These are phyloP conservation scores for Epichloe gansuensis DNA, from an alignment of 2,329 filamentous ascomycete genomes.

Conservation along the genomic window DNA sequence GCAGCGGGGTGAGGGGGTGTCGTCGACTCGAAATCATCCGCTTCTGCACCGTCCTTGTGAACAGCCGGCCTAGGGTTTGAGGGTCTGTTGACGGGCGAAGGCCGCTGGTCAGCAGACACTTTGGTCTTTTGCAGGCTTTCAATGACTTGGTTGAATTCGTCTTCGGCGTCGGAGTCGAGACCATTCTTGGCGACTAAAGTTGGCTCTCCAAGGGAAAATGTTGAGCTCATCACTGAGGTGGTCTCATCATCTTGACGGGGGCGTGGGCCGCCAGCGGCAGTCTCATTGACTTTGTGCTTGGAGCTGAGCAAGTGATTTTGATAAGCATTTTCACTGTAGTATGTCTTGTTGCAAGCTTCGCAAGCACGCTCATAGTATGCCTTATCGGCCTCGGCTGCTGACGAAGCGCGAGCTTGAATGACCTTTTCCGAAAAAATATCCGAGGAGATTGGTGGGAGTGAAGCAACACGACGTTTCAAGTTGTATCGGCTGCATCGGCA, in stretches of 20 bases:
- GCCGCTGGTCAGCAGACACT: conserved; percentile 37
- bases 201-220: conserved; percentile 80
- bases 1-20: conserved; percentile 23
- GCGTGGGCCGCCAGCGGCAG: conserved; percentile 25
- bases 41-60: conserved; percentile 25
- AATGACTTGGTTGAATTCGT: conserved; percentile 65
- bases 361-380: conserved; percentile 81
- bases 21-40: conserved; percentile 30
- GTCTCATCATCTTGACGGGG: conserved; percentile 49
- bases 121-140: conserved; percentile 65
- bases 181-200: conserved; percentile 34
- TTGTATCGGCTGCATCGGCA: conserved; percentile 63
- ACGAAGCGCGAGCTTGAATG: conserved; percentile 73
- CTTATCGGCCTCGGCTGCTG: conserved; percentile 73
- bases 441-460: conserved; percentile 77
- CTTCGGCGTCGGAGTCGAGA: conserved; percentile 55
- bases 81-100: conserved; percentile 41
- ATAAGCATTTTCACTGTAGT: conserved; percentile 93
- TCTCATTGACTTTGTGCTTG: conserved; percentile 60
- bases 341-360: conserved; percentile 74
- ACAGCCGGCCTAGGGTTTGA: conserved; percentile 35
- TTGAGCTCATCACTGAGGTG: conserved; percentile 77
- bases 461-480: conserved; percentile 84
- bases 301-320: conserved; percentile 83
- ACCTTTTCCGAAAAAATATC: conserved; percentile 95